Base-by-base conservation (phyloP, 257 asterid species). In the Salvia miltiorrhiza region DNA sequence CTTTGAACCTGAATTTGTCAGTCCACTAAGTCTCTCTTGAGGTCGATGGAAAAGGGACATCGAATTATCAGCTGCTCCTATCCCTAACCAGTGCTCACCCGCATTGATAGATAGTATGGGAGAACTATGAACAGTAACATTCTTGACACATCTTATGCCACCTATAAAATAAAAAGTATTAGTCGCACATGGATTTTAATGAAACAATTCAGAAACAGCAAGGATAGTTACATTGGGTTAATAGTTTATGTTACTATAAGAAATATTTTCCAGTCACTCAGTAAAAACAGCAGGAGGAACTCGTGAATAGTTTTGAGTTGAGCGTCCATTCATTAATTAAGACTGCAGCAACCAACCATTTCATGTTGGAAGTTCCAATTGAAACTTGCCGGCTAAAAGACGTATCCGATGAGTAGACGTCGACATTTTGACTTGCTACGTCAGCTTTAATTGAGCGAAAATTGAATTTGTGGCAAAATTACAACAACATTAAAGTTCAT, bases 11-110 rank as follows among this genome's bases (percentile, higher is more conserved):
- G 90, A 63, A 76, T 73, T 75, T 60, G 98, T 73, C 69, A 89
- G 58, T 53, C 90, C 90, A 74, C 91, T 91, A 39, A 81, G 80
- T 71, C 98, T 89, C 72, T 92, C 98, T 77, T 89, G 95, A 71
- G 97, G 96, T 43, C 98, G 92, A 73, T 92, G 91, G 80, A 87
- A 92, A 60, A 92, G 94, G 63, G 98, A 92, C 98, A 92, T 90
- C 53, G 98, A 87, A 75, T 92, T 92, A 82, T 92, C 98, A 23
- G 91, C 92, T 69, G 98, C 98, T 53, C 98, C 98, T 10, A 92
- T 76, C 71, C 96, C 98, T 49, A 92, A 78, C 98, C 98, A 92
- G 75, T 92, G 89, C 70, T 92, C 98, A 45, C 95, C 84, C 4
- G 96, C 92, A 83, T 85, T 88, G 73, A 92, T 78, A 56, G 98